phyloP scores from a whole-genome alignment of 2,329 filamentous ascomycete species.

The Fusarium proliferatum region DNA sequence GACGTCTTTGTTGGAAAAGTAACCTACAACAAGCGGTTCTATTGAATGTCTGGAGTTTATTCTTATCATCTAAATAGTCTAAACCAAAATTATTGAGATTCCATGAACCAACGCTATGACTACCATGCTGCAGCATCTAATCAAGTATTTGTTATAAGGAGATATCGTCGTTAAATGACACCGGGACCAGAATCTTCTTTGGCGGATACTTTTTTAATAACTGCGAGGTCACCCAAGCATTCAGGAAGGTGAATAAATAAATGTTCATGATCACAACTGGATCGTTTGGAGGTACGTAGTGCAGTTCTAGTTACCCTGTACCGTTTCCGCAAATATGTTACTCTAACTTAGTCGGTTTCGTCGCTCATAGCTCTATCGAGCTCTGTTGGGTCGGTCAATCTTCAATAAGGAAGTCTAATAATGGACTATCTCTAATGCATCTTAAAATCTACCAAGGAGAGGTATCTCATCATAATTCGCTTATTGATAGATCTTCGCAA shows the following conservation, averaged over 20 bases:
- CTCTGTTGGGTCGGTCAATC: not conserved
- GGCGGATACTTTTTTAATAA: not conserved
- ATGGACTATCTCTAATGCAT: too few relatives aligned
- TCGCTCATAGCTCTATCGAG: not conserved
- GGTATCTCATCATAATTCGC: not conserved
- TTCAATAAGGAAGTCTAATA: not conserved
- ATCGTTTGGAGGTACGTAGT: not conserved
- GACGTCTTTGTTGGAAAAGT: constrained; percentile 6
- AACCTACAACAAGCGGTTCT: not conserved
- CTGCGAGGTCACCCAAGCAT: not conserved
- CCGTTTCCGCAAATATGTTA: not conserved
- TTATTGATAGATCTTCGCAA: not conserved
- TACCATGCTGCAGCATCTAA: not conserved
- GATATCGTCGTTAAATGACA: not conserved
- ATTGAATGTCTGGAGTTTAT: not conserved
- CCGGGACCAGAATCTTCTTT: not conserved
- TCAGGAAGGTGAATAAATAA: not conserved
- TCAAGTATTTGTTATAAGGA: not conserved
- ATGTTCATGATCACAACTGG: too few relatives aligned
- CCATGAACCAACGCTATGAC: not conserved
- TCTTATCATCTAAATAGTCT: not conserved
- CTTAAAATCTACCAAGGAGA: too few relatives aligned
- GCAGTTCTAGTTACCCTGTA: not conserved
- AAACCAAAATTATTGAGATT: not conserved
- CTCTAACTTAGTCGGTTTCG: not conserved